These are phyloP conservation scores for Amanita phalloides DNA, from an alignment of 768 basidiomycete genomes.

Conservation along the genomic window DNA sequence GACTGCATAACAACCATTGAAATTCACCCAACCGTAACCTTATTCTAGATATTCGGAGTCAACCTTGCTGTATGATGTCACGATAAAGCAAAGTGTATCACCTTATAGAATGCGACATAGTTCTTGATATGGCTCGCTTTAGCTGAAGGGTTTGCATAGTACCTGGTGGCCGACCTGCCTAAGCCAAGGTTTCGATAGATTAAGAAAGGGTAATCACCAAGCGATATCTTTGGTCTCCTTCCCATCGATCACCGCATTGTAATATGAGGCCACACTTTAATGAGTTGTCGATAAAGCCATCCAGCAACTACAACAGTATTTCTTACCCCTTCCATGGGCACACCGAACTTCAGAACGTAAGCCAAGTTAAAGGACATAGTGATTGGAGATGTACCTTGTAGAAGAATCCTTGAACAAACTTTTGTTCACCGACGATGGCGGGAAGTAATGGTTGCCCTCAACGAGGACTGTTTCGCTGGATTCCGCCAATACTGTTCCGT, in stretches of 20 bases:
- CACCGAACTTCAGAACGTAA: slow-evolving; percentile 23
- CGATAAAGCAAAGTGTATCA: slow-evolving; percentile 9
- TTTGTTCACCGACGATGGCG: slow-evolving; percentile 39
- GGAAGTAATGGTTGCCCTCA: slow-evolving; percentile 70
- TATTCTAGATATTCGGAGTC: slow-evolving; percentile 18
- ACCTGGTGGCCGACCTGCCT: slow-evolving; percentile 31
- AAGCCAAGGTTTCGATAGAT: neutral
- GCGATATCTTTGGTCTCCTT: slow-evolving; percentile 46
- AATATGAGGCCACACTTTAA: slow-evolving; percentile 53
- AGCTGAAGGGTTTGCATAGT: slow-evolving; percentile 47
- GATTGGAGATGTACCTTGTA: slow-evolving; percentile 22
- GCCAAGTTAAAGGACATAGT: neutral
- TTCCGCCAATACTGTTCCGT: slow-evolving; percentile 47
- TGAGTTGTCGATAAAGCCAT: neutral
- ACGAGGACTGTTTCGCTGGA: slow-evolving; percentile 42
- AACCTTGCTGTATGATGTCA: neutral
- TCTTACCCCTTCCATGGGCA: slow-evolving; percentile 74
- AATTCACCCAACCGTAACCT: slow-evolving; percentile 19
- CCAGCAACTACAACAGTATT: neutral
- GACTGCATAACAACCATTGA: no score
- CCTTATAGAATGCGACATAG: slow-evolving; percentile 76
- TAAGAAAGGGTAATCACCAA: slow-evolving; percentile 34
- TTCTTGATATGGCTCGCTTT: slow-evolving; percentile 53
- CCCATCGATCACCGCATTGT: slow-evolving; percentile 41
- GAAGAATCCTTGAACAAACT: slow-evolving; percentile 36